A percentile compares a stretch with the other conserved stretches of the same genome.
Evolutionary conservation across 176 grass and related monocot species (phyloP).

Genomic region (Carex cristatella): DNA sequence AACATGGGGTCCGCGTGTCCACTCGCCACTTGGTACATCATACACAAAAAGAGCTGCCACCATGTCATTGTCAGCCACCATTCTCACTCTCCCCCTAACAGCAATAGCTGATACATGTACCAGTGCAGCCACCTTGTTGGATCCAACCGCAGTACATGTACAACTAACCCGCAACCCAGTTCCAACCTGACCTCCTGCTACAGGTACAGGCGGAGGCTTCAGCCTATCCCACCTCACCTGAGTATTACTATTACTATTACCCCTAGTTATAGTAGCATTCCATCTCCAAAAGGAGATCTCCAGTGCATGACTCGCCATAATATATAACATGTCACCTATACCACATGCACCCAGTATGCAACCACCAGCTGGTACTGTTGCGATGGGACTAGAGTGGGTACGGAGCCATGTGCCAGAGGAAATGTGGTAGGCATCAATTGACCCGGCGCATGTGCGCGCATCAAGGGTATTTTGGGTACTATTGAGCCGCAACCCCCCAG

Average conservation of each 20-base stretch:
- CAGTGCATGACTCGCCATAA: constrained; percentile 72
- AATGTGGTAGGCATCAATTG: constrained; percentile 68
- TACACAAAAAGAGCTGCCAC: constrained; percentile 49
- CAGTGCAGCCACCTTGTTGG: constrained; percentile 43
- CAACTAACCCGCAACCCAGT: constrained; percentile 59
- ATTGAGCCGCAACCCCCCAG: constrained; percentile 50
- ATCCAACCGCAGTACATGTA: constrained; percentile 51
- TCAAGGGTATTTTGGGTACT: constrained; percentile 26
- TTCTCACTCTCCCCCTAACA: constrained; percentile 17
- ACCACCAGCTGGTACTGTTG: constrained; percentile 54
- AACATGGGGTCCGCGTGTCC: constrained; percentile 57
- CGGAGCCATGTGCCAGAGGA: constrained; percentile 50
- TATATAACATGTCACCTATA: constrained; percentile 52
- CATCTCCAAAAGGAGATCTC: constrained; percentile 83
- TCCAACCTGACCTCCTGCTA: constrained; percentile 25
- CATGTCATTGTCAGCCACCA: not conserved
- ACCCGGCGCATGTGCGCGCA: constrained; percentile 61
- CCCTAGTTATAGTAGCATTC: constrained; percentile 13
- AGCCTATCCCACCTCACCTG: constrained; percentile 50
- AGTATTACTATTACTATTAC: not conserved
- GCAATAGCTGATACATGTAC: constrained; percentile 40
- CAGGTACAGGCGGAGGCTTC: constrained; percentile 47
- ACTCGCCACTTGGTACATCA: constrained; percentile 56
- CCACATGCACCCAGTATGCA: constrained; percentile 78
- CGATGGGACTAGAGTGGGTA: constrained; percentile 7